phyloP scores from a whole-genome alignment of 345 rosid genomes.

The Turritis glabra region DNA sequence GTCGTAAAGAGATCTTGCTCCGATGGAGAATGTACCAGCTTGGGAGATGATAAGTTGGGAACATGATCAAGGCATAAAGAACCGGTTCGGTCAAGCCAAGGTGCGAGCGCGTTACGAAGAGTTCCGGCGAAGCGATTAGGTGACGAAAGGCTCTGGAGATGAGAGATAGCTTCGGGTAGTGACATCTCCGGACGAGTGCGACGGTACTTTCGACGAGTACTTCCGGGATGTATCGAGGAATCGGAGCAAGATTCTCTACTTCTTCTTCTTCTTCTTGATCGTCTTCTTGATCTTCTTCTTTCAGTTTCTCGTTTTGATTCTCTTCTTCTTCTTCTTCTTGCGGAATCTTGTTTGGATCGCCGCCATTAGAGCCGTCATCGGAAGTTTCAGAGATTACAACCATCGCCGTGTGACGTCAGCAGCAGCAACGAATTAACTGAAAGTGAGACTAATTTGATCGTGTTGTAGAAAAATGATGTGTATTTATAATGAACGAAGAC shows the following conservation, averaged over 20 bases:
- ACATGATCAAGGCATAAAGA: not conserved
- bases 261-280: not conserved
- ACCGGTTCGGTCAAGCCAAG: not conserved
- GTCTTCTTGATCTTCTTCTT: not conserved
- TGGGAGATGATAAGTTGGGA: not conserved
- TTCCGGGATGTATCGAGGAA: not conserved
- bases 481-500: not conserved
- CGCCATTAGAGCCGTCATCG: not conserved
- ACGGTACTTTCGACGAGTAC: not conserved
- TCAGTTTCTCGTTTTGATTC: not conserved
- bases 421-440: not conserved
- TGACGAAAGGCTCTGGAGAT: no score
- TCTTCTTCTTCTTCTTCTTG: not conserved
- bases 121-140: no score
- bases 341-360: not conserved
- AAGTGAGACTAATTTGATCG: not conserved
- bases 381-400: not conserved
- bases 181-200: not conserved
- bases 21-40: not conserved
- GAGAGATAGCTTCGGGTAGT: not conserved
- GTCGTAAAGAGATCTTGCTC: not conserved
- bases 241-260: not conserved
- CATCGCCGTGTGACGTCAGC: not conserved
- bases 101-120: no score
- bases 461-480: no score